Percentiles rank a stretch among this genome's conserved stretches.
Conservation (phyloP, 441 rosid species). For the Omphalea diandra region DNA sequence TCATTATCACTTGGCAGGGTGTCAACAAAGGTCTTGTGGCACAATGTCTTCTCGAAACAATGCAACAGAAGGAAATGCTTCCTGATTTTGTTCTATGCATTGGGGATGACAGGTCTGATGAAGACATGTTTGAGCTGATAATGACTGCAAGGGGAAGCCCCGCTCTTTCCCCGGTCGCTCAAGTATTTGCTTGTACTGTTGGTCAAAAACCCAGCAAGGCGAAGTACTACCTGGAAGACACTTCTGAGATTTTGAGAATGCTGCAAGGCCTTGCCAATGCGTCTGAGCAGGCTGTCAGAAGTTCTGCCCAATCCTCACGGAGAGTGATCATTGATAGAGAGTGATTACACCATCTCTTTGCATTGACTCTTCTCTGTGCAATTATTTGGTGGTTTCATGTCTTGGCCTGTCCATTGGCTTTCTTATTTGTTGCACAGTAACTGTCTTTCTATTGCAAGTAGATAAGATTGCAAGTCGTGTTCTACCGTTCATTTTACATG, state of each 20-base stretch:
- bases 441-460: too few species aligned
- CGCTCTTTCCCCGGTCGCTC: slow-evolving; percentile 67
- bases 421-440: too few species aligned
- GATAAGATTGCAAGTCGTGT: too few species aligned
- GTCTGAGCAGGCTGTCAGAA: slow-evolving; percentile 36
- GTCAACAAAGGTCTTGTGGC: slow-evolving; percentile 87
- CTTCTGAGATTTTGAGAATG: slow-evolving; percentile 71
- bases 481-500: too few species aligned
- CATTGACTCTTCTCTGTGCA: neutral
- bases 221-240: slow-evolving; percentile 85
- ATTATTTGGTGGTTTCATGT: too few species aligned
- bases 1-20: slow-evolving; percentile 42
- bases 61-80: slow-evolving; percentile 54
- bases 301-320: slow-evolving; percentile 19
- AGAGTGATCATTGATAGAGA: slow-evolving; percentile 21
- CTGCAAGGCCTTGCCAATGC: slow-evolving; percentile 59
- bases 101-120: slow-evolving; percentile 91
- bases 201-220: slow-evolving; percentile 95
- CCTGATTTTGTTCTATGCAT: slow-evolving; percentile 85
- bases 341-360: neutral
- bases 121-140: slow-evolving; percentile 94
- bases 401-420: too few species aligned
- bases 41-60: slow-evolving; percentile 49
- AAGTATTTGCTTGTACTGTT: slow-evolving; percentile 87
- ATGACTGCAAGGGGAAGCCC: slow-evolving; percentile 56